Evolutionary conservation across 176 grass and related monocot genomes (phyloP).

Genomic region (Juncus effusus): DNA sequence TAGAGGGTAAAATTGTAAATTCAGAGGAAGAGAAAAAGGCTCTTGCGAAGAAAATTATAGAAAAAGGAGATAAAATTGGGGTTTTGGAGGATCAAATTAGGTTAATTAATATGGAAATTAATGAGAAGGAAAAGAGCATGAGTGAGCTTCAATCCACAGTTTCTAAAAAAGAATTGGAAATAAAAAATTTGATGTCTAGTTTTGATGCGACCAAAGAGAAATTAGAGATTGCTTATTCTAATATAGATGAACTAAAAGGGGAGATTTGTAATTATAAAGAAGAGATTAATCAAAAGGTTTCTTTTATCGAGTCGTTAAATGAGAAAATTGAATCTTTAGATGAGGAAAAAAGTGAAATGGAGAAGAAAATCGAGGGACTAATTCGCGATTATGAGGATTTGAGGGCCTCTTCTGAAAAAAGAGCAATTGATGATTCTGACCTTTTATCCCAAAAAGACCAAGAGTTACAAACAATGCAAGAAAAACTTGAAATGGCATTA

Average conservation of each 20-base stretch:
- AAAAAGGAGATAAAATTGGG: constrained; percentile 48
- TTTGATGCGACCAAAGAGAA: constrained; percentile 49
- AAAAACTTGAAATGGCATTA: constrained; percentile 67
- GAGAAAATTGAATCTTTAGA: constrained; percentile 49
- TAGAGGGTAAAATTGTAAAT: constrained; percentile 53
- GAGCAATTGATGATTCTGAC: constrained; percentile 42
- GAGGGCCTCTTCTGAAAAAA: constrained; percentile 54
- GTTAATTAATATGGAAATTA: constrained; percentile 47
- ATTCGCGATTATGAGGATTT: constrained; percentile 53
- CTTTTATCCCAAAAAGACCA: constrained; percentile 63
- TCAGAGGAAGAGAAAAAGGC: constrained; percentile 45
- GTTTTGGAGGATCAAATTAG: constrained; percentile 61
- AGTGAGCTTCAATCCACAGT: constrained; percentile 58
- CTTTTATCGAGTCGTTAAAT: constrained; percentile 65
- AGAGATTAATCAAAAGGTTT: constrained; percentile 52
- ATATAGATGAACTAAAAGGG: constrained; percentile 58
- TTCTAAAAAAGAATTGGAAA: constrained; percentile 66
- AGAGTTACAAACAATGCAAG: constrained; percentile 51
- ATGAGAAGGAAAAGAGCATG: constrained; percentile 56
- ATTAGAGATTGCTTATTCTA: constrained; percentile 56
- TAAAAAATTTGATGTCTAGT: constrained; percentile 38
- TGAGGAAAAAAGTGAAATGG: constrained; percentile 57
- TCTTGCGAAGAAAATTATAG: constrained; percentile 61
- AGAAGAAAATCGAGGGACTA: constrained; percentile 49
- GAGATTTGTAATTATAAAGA: constrained; percentile 51